A percentile compares a stretch with the other conserved stretches of the same genome.
These are phyloP conservation scores for Chenopodium album DNA, from an alignment of 148 eudicot species.

Conservation along the genomic window DNA sequence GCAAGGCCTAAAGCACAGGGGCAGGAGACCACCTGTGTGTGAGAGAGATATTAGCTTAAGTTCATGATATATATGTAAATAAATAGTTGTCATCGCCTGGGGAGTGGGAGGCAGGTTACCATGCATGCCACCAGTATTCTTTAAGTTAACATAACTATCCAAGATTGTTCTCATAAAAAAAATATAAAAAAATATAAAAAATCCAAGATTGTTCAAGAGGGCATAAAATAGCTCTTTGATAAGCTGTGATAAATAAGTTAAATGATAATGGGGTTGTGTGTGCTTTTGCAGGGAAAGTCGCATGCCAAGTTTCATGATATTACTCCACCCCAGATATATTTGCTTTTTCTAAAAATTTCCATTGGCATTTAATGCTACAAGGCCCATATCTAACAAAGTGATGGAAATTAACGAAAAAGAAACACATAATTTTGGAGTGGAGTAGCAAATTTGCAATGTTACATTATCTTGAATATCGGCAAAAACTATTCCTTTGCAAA, in stretches of 20 bases:
- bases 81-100: background rate
- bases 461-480: background rate
- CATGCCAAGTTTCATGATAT: background rate
- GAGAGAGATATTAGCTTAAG: background rate
- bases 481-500: background rate
- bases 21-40: constrained; percentile 85
- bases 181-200: too few species aligned
- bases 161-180: background rate
- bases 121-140: background rate
- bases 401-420: background rate
- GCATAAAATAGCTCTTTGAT: background rate
- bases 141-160: background rate
- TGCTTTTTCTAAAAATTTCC: background rate
- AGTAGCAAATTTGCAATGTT: background rate
- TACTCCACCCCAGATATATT: background rate
- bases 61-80: background rate
- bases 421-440: background rate
- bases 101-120: background rate
- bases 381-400: too few species aligned
- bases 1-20: constrained; percentile 99
- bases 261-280: background rate
- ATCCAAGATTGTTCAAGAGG: background rate
- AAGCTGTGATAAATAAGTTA: background rate
- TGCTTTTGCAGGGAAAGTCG: background rate
- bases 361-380: background rate